Percentiles rank a stretch among this genome's conserved stretches.
Conservation (phyloP, 1,139 yeast species). For the Lizanozyma gosingica region DNA sequence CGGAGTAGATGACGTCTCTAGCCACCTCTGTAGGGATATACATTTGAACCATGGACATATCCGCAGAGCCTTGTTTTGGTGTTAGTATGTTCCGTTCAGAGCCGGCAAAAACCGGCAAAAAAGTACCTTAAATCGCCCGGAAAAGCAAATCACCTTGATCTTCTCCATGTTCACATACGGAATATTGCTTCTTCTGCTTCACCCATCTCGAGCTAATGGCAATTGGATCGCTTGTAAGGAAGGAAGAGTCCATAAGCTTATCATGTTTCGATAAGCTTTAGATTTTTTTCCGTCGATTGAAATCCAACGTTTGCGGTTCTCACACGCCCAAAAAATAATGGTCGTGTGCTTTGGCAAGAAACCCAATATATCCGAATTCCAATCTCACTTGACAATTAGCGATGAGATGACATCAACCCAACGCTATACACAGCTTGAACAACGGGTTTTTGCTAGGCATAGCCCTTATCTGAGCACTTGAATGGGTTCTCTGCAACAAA, state of each 20-base stretch:
- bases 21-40: conserved; percentile 89
- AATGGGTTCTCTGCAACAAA: no score
- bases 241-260: no score
- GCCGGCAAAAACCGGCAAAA: background rate
- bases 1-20: conserved; percentile 71
- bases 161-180: background rate
- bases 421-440: no score
- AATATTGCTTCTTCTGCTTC: conserved; percentile 13
- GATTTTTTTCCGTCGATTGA: no score
- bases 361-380: no score
- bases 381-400: no score
- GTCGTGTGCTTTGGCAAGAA: background rate
- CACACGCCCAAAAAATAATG: no score
- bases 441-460: no score
- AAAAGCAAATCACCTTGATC: background rate
- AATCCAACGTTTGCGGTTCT: background rate
- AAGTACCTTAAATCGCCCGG: background rate
- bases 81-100: background rate
- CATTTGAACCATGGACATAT: conserved; percentile 87
- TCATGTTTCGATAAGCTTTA: no score
- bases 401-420: no score
- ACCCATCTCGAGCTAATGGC: conserved; percentile 5
- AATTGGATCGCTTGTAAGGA: no score
- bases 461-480: no score
- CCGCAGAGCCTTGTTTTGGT: conserved; percentile 59